Base-by-base conservation (phyloP, 2,329 filamentous ascomycete species). In the Cladorrhinum sp. region DNA sequence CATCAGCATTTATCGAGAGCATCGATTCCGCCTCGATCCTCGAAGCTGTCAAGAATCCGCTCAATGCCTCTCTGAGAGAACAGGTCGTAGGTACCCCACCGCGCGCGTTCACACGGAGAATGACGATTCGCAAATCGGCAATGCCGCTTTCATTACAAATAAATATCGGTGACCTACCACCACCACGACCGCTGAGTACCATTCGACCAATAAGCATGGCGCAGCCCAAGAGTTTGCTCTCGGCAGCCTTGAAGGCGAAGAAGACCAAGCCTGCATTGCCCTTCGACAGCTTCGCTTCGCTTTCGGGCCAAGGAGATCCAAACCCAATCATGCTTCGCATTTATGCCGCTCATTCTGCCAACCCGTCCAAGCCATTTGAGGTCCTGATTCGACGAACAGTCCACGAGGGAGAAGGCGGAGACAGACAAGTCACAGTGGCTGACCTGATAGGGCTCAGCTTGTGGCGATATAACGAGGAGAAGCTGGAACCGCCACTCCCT, bases 381-480 rank as follows among this genome's bases (percentile, higher is more conserved):
- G 85, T 94, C 2, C 82, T 90, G 16, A 87, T 94, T 53, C 81
- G 87, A 23, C 84, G 87, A 53, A 85, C 83, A 39, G 83, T 90
- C 16, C 87, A 91, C 66, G 84, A 89, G 61, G 87, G 87, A 21
- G 84, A 89, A 60, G 80, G 82, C 33, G 77, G 76, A 6, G 82
- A 87, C 64, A 78, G 85, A 21, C 80, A 83, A 2, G 88, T 91
- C 20, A 88, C 86, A 0, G 90, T 95, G 14, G 85, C 87, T 1
- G 91, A 96, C 68, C 82, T 92, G n/a, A 92, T 96, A 65, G 91
- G 91, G 0, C 81, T 94, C 63, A 87, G 87, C 64, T 75, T 96
- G 12, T 93, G 89, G 80, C 82, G 88, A 64, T 95, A 94, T 71
- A 85, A 86, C 53, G 88, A 93, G 68, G 90, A 93, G 71, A 89